Evolutionary conservation across 345 rosid genomes (phyloP).

Genomic region (Boechera divaricarpa): DNA sequence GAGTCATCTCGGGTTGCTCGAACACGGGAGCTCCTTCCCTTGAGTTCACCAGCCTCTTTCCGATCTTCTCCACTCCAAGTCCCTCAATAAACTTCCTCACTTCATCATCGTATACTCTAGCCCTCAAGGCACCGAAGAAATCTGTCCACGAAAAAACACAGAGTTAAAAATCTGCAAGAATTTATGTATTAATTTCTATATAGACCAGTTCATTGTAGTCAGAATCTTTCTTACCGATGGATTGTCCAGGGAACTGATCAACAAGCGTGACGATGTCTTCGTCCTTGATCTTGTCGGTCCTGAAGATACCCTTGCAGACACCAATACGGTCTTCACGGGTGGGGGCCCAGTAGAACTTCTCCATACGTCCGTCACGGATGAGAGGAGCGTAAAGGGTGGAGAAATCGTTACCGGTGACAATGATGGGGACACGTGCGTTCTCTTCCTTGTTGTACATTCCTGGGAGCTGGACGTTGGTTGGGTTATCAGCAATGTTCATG

Average conservation of each 20-base stretch:
- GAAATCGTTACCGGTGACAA: constrained; percentile 98
- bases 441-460: constrained; percentile 99
- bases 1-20: constrained; percentile 76
- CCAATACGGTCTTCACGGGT: constrained; percentile 93
- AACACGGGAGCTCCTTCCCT: constrained; percentile 80
- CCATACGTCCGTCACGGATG: constrained; percentile 99
- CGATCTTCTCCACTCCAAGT: constrained; percentile 64
- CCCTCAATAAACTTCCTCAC: constrained; percentile 85
- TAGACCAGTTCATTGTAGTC: not conserved
- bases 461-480: constrained; percentile 92
- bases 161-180: no score
- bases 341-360: constrained; percentile 99
- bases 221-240: constrained; percentile 62
- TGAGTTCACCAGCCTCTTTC: constrained; percentile 93
- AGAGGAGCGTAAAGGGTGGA: constrained; percentile 97
- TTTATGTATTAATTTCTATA: no score
- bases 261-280: constrained; percentile 76
- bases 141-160: constrained; percentile 47
- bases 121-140: constrained; percentile 95
- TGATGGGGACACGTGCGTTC: constrained; percentile 91
- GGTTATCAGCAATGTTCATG: constrained; percentile 99
- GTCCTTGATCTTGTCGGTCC: constrained; percentile 54
- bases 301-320: constrained; percentile 88
- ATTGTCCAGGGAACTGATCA: constrained; percentile 95
- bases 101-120: constrained; percentile 95